Conservation (phyloP, 441 rosid species). For the Populus hybrid region DNA sequence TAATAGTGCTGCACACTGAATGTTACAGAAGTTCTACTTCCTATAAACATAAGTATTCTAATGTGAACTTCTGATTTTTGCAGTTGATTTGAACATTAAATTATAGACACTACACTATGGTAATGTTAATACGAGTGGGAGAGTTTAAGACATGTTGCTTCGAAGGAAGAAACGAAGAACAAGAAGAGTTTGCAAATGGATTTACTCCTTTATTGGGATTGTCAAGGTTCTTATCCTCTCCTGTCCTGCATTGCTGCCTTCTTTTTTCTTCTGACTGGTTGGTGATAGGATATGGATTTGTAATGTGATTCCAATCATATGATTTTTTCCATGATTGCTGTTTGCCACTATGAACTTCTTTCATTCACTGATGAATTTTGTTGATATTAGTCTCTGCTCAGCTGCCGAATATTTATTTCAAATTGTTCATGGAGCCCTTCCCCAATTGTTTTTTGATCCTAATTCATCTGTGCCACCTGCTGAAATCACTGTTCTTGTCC, state of each 20-base stretch:
- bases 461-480: conserved; percentile 49
- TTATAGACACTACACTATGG: too few species aligned
- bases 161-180: conserved; percentile 66
- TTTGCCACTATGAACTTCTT: not conserved
- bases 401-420: conserved; percentile 85
- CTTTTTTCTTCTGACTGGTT: not conserved
- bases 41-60: too few species aligned
- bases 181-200: conserved; percentile 28
- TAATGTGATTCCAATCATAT: not conserved
- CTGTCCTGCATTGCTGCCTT: not conserved
- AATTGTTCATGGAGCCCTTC: conserved; percentile 73
- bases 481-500: conserved; percentile 65
- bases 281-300: not conserved
- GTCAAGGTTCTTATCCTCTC: conserved; percentile 48
- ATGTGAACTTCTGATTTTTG: too few species aligned
- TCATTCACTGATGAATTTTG: conserved; percentile 36
- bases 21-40: too few species aligned
- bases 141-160: conserved; percentile 71
- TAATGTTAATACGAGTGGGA: conserved; percentile 11
- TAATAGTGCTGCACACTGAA: too few species aligned
- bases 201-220: conserved; percentile 67
- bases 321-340: not conserved
- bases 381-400: conserved; percentile 70
- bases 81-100: too few species aligned
- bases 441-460: conserved; percentile 51